Base-by-base conservation (phyloP, 225 moss, liverwort and hornwort genomes). In the Marchantia paleacea region DNA sequence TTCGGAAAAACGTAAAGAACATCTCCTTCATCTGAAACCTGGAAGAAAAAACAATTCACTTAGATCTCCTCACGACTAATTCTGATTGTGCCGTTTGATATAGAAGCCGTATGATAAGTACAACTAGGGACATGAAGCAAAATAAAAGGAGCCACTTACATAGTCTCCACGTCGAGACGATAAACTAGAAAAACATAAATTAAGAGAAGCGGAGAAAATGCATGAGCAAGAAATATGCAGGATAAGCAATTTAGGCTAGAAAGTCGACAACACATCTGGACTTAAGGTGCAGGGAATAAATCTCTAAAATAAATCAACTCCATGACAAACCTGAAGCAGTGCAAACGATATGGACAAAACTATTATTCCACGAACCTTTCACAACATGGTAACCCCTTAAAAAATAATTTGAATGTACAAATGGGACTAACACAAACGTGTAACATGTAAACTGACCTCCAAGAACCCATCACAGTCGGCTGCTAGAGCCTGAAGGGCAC, bases 1-100 rank as follows among this genome's bases (percentile, higher is more conserved):
- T 92, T 92, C 47, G 99, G 99, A 77, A 99, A 88, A 63, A 90
- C 90, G 84, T 99, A 99, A 64, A 99, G 86, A 54, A 99, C 99
- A 81, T 99, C 99, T n/a, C 99, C 99, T 84, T 99, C 99, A 84
- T 99, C 95, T 60, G 99, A 99, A 72, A 99, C 99, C 99, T 99
- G 89, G 2, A 50, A 7, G 22, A 7, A 50, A 9, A 8, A 66
- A 63, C 24, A 53, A 76, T n/a, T n/a, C 12, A 30, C 15, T 55
- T 7, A 75, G 75, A 75, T 16, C 10, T 72, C 51, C 24, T 51
- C n/a, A 48, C 19, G 0, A 5, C 31, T 69, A 39, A 16, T 19
- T 39, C 22, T 24, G 12, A 10, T 12, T 10, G 50, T 51, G 51
- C 50, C 20, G 9, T 50, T 10, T 22, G 11, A n/a, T 47, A 31